Conservation (phyloP, 805 yeast genomes). For the Cyberlindnera maritima region DNA sequence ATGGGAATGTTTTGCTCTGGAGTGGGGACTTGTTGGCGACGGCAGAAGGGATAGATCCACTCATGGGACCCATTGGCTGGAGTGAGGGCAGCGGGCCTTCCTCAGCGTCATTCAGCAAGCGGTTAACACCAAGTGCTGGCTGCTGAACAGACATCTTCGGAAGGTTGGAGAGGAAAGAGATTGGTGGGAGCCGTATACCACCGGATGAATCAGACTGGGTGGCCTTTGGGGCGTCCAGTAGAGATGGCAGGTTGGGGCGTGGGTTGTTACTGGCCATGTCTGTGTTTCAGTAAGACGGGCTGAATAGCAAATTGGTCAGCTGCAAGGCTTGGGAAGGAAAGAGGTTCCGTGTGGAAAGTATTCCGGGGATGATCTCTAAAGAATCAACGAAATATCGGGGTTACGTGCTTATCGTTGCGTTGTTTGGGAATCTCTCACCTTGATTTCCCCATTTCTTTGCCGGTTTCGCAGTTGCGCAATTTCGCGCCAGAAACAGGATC, state of each 20-base stretch:
- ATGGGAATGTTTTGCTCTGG: constrained; percentile 2
- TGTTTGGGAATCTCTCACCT: background rate
- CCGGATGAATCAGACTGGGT: constrained; percentile 7
- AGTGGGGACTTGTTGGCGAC: background rate
- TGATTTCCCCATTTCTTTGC: constrained; percentile 1
- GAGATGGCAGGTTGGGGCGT: constrained; percentile 18
- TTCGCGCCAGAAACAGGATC: background rate
- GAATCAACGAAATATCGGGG: background rate
- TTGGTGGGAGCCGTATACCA: constrained; percentile 37
- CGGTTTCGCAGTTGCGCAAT: background rate
- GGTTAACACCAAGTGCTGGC: constrained; percentile 9
- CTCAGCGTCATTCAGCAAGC: constrained; percentile 13
- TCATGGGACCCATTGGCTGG: constrained; percentile 3
- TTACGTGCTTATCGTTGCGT: background rate
- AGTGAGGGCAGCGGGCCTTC: constrained; percentile 8
- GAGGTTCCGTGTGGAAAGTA: too few relatives aligned
- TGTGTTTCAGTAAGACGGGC: background rate
- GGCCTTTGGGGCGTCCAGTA: constrained; percentile 9
- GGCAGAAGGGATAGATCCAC: background rate
- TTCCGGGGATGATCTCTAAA: background rate
- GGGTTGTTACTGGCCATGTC: constrained; percentile 9
- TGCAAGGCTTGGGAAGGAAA: too few relatives aligned
- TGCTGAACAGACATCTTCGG: constrained; percentile 5
- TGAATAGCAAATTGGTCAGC: background rate
- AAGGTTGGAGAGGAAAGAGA: constrained; percentile 31